Percentiles rank a stretch among this genome's conserved stretches.
Conservation (phyloP, 768 basidiomycete genomes). For the Grammothele lineata region DNA sequence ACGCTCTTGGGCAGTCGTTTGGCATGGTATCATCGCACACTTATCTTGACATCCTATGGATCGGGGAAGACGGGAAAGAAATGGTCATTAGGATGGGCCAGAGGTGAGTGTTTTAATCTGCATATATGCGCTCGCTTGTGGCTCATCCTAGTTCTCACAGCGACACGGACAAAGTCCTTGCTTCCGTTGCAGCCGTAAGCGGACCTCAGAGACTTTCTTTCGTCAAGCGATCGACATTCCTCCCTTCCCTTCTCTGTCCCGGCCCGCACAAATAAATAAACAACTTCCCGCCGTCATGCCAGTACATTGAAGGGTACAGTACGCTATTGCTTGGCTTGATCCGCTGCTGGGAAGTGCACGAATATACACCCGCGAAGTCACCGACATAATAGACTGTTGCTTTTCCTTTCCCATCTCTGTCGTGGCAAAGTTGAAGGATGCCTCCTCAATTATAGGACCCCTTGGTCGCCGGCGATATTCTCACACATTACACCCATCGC, state of each 20-base stretch:
- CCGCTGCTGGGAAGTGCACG: no score
- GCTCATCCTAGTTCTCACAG: conserved; percentile 11
- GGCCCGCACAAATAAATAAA: no score
- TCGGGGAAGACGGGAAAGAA: conserved; percentile 37
- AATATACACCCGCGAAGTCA: no score
- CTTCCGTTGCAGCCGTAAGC: conserved; percentile 22
- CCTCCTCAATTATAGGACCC: no score
- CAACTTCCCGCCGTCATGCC: no score
- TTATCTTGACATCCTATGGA: conserved; percentile 58
- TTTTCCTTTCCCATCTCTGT: no score
- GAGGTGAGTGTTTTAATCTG: conserved; percentile 27
- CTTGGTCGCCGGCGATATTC: no score
- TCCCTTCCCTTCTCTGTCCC: conserved; percentile 25
- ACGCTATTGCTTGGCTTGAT: no score
- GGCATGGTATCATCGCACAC: conserved; percentile 48
- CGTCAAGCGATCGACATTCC: conserved; percentile 27
- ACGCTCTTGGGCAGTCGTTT: conserved; percentile 49
- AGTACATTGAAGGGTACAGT: no score
- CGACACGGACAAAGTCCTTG: conserved; percentile 28
- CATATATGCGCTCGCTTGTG: background rate
- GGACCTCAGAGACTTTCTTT: conserved; percentile 22
- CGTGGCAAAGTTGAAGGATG: no score
- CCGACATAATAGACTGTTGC: no score
- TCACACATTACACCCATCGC: no score
- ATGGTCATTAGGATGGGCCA: conserved; percentile 38